These are phyloP conservation scores for Lachancea meyersii DNA, from an alignment of 805 yeast species.

Conservation along the genomic window DNA sequence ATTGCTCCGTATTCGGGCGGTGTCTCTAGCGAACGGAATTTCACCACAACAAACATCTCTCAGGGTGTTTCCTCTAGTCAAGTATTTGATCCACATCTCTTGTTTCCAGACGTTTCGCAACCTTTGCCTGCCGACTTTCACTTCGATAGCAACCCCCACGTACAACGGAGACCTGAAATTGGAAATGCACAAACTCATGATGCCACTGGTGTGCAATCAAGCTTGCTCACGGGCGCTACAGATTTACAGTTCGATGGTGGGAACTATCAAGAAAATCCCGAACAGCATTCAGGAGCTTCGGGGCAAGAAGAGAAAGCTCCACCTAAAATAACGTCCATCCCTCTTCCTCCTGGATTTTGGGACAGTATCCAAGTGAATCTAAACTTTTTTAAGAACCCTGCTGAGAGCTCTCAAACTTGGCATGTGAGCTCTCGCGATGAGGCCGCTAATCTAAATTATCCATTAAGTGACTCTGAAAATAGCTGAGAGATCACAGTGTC, in stretches of 20 bases:
- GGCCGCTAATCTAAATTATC: neutral
- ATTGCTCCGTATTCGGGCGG: neutral
- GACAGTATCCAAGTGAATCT: slow-evolving; percentile 8
- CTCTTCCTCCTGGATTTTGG: slow-evolving; percentile 10
- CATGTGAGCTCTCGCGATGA: neutral
- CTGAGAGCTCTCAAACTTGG: slow-evolving; percentile 1
- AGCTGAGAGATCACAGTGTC: neutral
- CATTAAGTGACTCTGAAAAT: neutral
- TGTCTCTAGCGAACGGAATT: neutral
- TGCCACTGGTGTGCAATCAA: neutral
- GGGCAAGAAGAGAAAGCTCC: neutral
- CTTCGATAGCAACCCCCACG: neutral
- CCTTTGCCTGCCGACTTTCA: slow-evolving; percentile 9
- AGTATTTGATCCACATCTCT: slow-evolving; percentile 5
- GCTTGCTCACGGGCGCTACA: neutral
- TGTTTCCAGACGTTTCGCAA: slow-evolving; percentile 8
- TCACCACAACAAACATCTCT: slow-evolving; percentile 5
- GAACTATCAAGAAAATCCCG: neutral
- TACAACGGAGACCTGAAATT: neutral
- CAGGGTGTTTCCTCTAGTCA: neutral
- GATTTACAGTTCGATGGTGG: neutral
- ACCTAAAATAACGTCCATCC: slow-evolving; percentile 4
- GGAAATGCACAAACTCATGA: neutral
- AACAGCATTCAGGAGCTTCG: neutral
- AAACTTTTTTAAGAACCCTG: slow-evolving; percentile 5